Evolutionary conservation across 345 rosid species (phyloP).

Genomic region (Erucastrum elatum): DNA sequence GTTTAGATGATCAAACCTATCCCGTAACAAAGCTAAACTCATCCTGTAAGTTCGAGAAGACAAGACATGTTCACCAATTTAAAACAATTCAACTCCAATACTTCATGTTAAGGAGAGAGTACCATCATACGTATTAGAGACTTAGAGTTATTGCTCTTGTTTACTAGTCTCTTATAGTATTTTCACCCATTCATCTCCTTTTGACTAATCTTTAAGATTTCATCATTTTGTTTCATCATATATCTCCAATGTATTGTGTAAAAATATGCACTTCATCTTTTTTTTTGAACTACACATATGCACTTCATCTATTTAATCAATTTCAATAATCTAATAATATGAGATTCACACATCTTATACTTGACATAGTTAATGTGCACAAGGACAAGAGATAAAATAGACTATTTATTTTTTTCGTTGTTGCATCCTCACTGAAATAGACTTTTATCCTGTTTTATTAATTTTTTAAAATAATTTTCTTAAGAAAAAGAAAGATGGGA

Average conservation of each 20-base stretch:
- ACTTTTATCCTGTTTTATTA: conserved; percentile 3
- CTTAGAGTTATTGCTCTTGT: too few relatives aligned
- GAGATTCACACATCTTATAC: not conserved
- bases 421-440: not conserved
- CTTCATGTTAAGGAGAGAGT: too few relatives aligned
- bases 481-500: not conserved
- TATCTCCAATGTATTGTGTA: not conserved
- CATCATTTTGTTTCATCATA: too few relatives aligned
- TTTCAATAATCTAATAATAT: not conserved
- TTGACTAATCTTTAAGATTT: too few relatives aligned
- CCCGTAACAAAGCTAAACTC: not conserved
- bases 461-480: not conserved
- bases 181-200: too few relatives aligned
- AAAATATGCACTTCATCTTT: too few relatives aligned
- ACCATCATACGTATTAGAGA: too few relatives aligned
- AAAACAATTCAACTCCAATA: not conserved
- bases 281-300: too few relatives aligned
- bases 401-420: not conserved
- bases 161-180: too few relatives aligned
- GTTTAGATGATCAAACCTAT: not conserved
- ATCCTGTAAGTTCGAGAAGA: not conserved
- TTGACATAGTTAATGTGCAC: not conserved
- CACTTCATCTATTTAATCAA: too few relatives aligned
- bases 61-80: not conserved
- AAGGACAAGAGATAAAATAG: not conserved